Conservation (phyloP, 345 rosid species). For the Arabidopsis arenosa region DNA sequence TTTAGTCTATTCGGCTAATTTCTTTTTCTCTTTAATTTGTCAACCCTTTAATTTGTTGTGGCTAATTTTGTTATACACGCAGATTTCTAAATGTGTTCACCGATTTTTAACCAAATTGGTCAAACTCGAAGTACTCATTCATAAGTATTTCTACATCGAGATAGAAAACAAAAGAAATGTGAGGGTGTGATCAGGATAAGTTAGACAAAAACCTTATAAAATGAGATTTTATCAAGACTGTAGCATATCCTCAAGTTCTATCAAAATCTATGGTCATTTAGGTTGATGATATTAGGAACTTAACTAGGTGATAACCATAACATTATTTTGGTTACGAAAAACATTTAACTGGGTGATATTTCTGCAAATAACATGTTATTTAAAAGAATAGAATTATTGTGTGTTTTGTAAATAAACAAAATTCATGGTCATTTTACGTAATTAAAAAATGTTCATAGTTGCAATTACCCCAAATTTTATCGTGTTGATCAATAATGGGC, state of each 20-base stretch:
- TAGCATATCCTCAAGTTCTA: not conserved
- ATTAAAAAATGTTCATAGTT: not conserved
- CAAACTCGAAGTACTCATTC: not conserved
- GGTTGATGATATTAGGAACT: too few species aligned
- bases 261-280: not conserved
- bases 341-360: not conserved
- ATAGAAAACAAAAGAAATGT: not conserved
- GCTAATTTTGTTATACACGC: constrained; percentile 23
- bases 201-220: not conserved
- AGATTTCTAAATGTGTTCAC: not conserved
- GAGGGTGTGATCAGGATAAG: not conserved
- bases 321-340: not conserved
- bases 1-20: constrained; percentile 17
- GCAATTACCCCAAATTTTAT: not conserved
- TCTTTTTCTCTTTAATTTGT: not conserved
- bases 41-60: constrained; percentile 21
- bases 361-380: not conserved
- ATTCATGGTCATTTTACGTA: not conserved
- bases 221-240: not conserved
- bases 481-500: constrained; percentile 1
- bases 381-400: not conserved
- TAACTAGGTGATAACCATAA: too few species aligned
- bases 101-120: not conserved
- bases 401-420: too few species aligned
- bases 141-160: not conserved